Base-by-base conservation (phyloP, 257 asterid genomes). In the Osmanthus fragrans region DNA sequence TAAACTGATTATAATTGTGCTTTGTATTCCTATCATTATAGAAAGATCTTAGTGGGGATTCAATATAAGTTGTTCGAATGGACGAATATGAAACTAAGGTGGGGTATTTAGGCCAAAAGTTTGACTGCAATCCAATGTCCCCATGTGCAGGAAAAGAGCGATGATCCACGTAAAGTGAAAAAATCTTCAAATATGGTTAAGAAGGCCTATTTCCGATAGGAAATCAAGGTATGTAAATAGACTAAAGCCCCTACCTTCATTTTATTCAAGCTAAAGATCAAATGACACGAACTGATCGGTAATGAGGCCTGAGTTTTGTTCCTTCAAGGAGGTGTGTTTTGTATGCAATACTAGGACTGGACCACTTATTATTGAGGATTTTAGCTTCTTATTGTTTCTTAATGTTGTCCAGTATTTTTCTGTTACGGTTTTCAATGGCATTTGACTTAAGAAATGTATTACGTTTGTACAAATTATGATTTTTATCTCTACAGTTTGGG, bases 121-220 rank as follows among this genome's bases (percentile, higher is more conserved):
- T 37, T 73, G 32, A 56, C 23, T 2, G 68, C 63, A 42, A 58
- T 21, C 30, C 4, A 74, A 60, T 65, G 30, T 67, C 34, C 23
- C 10, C 16, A 2, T 54, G 49, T 70, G 79, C 88, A 84, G 88
- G 88, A 63, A 79, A 78, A 68, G 42, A 33, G 36, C 67, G 42
- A 69, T 2, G 39, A 33, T 8, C 76, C 76, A 80, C 75, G 64
- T 58, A 80, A 71, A 78, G 81, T 54, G 63, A 51, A 42, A 42
- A 80, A 66, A 58, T 64, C 80, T 6, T 73, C 51, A 65, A 78
- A 42, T 34, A 72, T 75, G 76, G 76, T 27, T 60, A 76, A 45
- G 85, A 80, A 72, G 64, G 80, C 70, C 69, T 76, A 77, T 73
- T 70, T 79, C 39, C 76, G 80, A 29, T 82, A 77, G 81, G 60